phyloP scores from a whole-genome alignment of 2,329 filamentous ascomycete genomes.

The Macrophomina phaseolina region DNA sequence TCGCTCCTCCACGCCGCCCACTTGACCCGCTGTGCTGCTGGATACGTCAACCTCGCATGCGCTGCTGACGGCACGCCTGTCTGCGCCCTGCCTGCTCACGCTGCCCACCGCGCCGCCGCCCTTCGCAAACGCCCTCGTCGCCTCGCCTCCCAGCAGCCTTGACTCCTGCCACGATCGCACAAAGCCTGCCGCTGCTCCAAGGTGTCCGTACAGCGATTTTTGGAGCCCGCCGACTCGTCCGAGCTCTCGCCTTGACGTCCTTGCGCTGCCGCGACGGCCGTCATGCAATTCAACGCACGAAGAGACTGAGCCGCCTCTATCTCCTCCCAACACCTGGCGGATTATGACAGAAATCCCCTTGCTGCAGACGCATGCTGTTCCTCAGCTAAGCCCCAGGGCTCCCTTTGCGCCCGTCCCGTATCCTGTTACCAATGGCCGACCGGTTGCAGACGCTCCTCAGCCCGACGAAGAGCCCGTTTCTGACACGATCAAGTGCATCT shows the following conservation, averaged over 20 bases:
- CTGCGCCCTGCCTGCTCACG: slow-evolving; percentile 7
- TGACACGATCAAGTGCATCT: slow-evolving; percentile 98
- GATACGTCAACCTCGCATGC: slow-evolving; percentile 11
- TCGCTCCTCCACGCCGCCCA: slow-evolving; percentile 12
- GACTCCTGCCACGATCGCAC: slow-evolving; percentile 24
- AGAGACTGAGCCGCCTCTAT: slow-evolving; percentile 42
- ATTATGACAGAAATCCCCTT: slow-evolving; percentile 50
- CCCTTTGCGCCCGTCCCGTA: slow-evolving; percentile 37
- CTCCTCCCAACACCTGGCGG: slow-evolving; percentile 25
- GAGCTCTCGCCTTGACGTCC: slow-evolving; percentile 19
- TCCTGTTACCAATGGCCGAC: slow-evolving; percentile 44
- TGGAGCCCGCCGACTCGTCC: slow-evolving; percentile 17
- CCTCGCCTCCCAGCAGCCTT: slow-evolving; percentile 19
- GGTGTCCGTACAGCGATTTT: slow-evolving; percentile 10
- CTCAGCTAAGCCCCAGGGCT: slow-evolving; percentile 47
- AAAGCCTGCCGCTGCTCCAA: slow-evolving; percentile 10
- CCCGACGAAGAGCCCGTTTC: slow-evolving; percentile 72
- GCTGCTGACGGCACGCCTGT: slow-evolving; percentile 8
- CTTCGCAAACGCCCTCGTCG: slow-evolving; percentile 22
- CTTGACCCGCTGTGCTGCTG: slow-evolving; percentile 3
- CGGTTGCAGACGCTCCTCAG: slow-evolving; percentile 37
- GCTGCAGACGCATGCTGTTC: slow-evolving; percentile 49
- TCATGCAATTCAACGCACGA: slow-evolving; percentile 49
- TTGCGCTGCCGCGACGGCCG: slow-evolving; percentile 41
- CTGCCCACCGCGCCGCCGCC: neutral